A percentile compares a stretch with the other conserved stretches of the same genome.
Conservation (phyloP, 2,329 filamentous ascomycete genomes). For the Aureobasidium lini region DNA sequence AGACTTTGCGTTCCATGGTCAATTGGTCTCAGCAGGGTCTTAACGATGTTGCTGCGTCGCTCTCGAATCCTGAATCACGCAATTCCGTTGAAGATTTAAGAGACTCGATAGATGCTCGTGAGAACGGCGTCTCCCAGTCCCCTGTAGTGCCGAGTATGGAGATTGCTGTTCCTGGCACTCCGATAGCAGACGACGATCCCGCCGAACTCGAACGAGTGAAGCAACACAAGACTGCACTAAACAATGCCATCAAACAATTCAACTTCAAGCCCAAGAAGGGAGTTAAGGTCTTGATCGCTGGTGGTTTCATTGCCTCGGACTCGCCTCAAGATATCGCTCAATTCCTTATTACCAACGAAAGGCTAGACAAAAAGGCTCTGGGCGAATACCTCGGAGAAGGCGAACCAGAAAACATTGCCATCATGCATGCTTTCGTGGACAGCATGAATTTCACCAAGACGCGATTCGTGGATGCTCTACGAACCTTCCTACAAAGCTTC, state of each 20-base stretch:
- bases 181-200: slow-evolving; percentile 71
- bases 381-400: slow-evolving; percentile 94
- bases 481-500: slow-evolving; percentile 90
- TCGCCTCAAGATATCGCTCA: slow-evolving; percentile 72
- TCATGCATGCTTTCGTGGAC: slow-evolving; percentile 98
- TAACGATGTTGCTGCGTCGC: slow-evolving; percentile 38
- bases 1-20: slow-evolving; percentile 80
- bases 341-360: slow-evolving; percentile 75
- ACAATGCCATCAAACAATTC: slow-evolving; percentile 82
- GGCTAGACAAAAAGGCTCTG: slow-evolving; percentile 82
- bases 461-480: slow-evolving; percentile 84
- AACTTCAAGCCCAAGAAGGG: slow-evolving; percentile 97
- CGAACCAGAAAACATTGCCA: slow-evolving; percentile 85
- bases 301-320: slow-evolving; percentile 79
- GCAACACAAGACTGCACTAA: slow-evolving; percentile 83
- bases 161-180: slow-evolving; percentile 41
- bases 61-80: slow-evolving; percentile 36
- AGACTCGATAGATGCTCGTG: slow-evolving; percentile 67
- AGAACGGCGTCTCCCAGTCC: slow-evolving; percentile 48
- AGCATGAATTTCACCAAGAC: slow-evolving; percentile 87
- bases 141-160: not conserved
- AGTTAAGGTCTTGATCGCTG: slow-evolving; percentile 72
- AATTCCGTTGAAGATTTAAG: slow-evolving; percentile 54
- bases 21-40: slow-evolving; percentile 78
- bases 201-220: slow-evolving; percentile 92